These are phyloP conservation scores for Pseudopediastrum boryanum DNA, from an alignment of 139 green algal species.

Conservation along the genomic window DNA sequence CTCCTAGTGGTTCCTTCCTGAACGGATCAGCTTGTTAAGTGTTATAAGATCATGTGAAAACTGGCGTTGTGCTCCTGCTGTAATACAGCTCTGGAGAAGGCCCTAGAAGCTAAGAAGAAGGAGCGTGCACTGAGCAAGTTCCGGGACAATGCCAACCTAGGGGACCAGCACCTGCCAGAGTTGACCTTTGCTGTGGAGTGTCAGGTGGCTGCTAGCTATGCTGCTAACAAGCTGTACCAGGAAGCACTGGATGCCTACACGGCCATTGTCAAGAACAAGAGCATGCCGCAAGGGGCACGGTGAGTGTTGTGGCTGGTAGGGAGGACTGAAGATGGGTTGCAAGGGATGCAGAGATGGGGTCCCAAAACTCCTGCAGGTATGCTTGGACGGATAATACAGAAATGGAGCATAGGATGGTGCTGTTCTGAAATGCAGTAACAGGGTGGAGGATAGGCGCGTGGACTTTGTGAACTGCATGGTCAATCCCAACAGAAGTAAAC, in stretches of 20 bases:
- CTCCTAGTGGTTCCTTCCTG: too few species aligned
- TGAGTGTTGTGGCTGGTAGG: neutral
- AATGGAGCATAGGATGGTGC: too few species aligned
- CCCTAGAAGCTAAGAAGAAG: constrained; percentile 75
- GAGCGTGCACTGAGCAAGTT: constrained; percentile 75
- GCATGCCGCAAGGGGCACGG: constrained; percentile 41
- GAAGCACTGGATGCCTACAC: constrained; percentile 82
- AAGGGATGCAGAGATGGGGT: too few species aligned
- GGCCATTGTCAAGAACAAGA: constrained; percentile 73
- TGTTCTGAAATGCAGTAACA: too few species aligned
- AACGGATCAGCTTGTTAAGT: too few species aligned
- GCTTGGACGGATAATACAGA: too few species aligned
- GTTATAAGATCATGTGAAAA: too few species aligned
- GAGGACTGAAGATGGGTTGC: neutral
- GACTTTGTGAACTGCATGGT: too few species aligned
- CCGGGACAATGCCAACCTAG: constrained; percentile 55
- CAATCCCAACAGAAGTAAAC: too few species aligned
- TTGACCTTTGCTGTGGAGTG: constrained; percentile 62
- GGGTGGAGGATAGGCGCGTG: too few species aligned
- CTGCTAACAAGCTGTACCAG: constrained; percentile 64
- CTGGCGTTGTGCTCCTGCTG: neutral
- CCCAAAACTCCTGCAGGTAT: too few species aligned
- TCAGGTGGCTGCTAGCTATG: constrained; percentile 26
- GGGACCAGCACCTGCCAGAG: constrained; percentile 65
- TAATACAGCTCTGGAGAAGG: constrained; percentile 71